phyloP scores from a whole-genome alignment of 495 filamentous ascomycete genomes.

The Cudoniella acicularis region DNA sequence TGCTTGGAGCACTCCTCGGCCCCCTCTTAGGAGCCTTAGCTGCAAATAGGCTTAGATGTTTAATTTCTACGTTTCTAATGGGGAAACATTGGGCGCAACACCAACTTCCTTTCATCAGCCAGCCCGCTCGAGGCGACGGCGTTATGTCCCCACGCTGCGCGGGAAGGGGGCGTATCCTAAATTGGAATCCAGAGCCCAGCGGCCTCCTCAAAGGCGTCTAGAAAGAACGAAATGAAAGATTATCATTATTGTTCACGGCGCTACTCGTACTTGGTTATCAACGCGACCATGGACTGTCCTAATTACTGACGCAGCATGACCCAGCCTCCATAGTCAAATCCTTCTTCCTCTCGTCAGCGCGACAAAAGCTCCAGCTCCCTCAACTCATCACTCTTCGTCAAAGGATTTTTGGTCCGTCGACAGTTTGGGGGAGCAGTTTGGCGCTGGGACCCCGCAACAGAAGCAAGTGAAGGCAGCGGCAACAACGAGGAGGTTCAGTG shows the following conservation, averaged over 20 bases:
- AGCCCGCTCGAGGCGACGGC: not conserved
- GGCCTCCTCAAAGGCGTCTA: not conserved
- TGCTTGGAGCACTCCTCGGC: no score
- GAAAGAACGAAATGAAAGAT: no score
- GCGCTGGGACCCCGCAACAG: not conserved
- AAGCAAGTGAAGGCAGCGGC: not conserved
- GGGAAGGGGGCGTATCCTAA: not conserved
- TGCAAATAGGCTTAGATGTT: no score
- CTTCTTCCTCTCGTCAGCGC: not conserved
- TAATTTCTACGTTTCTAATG: not conserved
- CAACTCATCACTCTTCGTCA: not conserved
- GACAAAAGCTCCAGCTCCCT: not conserved
- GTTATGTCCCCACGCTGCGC: not conserved
- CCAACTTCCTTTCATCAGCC: no score
- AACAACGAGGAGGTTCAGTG: slow-evolving; percentile 11
- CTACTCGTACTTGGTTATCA: not conserved
- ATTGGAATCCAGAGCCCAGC: no score
- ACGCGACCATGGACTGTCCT: not conserved
- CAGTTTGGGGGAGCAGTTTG: not conserved
- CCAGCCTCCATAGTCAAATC: not conserved
- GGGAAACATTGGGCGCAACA: not conserved
- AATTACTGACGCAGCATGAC: not conserved
- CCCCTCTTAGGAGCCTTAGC: no score
- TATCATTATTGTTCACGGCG: not conserved
- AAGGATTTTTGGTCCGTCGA: not conserved